Percentiles rank a stretch among this genome's conserved stretches.
Evolutionary conservation across 495 filamentous ascomycete species (phyloP).

Genomic region (Apodospora peruviana): DNA sequence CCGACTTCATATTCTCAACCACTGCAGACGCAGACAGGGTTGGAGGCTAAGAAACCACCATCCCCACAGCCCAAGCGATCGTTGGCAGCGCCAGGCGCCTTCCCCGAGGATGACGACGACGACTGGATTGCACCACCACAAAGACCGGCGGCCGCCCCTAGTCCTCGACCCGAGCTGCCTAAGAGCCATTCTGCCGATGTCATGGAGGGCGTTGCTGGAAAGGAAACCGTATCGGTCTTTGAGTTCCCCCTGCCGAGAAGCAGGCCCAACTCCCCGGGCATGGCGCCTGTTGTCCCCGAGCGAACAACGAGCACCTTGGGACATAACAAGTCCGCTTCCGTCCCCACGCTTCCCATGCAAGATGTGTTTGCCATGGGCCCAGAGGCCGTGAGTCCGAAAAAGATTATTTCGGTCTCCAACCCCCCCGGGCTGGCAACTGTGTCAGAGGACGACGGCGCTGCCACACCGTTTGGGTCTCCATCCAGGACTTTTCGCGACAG

Average conservation of each 20-base stretch:
- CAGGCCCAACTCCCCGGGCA: slow-evolving; percentile 34
- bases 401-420: slow-evolving; percentile 60
- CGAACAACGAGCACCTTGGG: slow-evolving; percentile 26
- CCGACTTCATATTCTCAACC: slow-evolving; percentile 1
- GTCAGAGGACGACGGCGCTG: slow-evolving; percentile 42
- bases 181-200: slow-evolving; percentile 57
- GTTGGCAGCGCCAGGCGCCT: slow-evolving; percentile 42
- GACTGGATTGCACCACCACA: slow-evolving; percentile 76
- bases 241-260: slow-evolving; percentile 39
- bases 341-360: slow-evolving; percentile 45
- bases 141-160: slow-evolving; percentile 18
- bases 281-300: slow-evolving; percentile 29
- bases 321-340: slow-evolving; percentile 52
- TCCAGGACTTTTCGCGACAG: slow-evolving; percentile 63
- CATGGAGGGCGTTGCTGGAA: slow-evolving; percentile 50
- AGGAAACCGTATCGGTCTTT: slow-evolving; percentile 31
- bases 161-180: slow-evolving; percentile 40
- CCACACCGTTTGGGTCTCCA: slow-evolving; percentile 68
- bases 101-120: slow-evolving; percentile 62
- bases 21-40: slow-evolving; percentile 48
- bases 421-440: slow-evolving; percentile 41
- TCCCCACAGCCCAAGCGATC: slow-evolving; percentile 28
- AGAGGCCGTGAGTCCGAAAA: slow-evolving; percentile 43
- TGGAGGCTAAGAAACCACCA: slow-evolving; percentile 23
- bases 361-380: slow-evolving; percentile 34